phyloP scores from a whole-genome alignment of 495 filamentous ascomycete species.

The Diplogelasinospora grovesii region DNA sequence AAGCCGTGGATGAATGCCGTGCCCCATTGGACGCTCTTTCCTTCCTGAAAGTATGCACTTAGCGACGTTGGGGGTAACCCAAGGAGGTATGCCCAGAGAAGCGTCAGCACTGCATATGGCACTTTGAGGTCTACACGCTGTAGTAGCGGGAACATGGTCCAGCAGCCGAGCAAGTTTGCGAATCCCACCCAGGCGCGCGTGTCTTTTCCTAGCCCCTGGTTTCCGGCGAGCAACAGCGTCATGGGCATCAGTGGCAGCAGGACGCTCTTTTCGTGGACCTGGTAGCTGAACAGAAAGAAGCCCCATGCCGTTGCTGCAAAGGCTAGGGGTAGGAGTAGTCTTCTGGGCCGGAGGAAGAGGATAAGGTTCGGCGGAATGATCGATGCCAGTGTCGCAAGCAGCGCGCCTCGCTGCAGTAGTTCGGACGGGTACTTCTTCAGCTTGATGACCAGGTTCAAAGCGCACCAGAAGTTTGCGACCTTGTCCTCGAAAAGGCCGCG shows the following conservation, averaged over 20 bases:
- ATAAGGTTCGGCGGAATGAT: constrained; percentile 73
- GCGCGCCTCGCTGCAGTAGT: constrained; percentile 68
- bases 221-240: constrained; percentile 74
- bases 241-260: constrained; percentile 86
- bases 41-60: constrained; percentile 53
- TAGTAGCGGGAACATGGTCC: constrained; percentile 91
- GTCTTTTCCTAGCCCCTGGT: constrained; percentile 65
- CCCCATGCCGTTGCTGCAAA: constrained; percentile 84
- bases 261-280: constrained; percentile 96
- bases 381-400: constrained; percentile 64
- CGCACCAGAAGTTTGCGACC: constrained; percentile 97
- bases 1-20: constrained; percentile 62
- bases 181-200: constrained; percentile 86
- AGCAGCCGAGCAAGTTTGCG: constrained; percentile 82
- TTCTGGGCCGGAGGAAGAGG: constrained; percentile 70
- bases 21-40: constrained; percentile 39
- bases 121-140: constrained; percentile 74
- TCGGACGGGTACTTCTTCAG: constrained; percentile 60
- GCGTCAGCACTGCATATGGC: constrained; percentile 75
- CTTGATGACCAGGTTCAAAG: constrained; percentile 82
- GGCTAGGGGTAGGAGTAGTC: constrained; percentile 68
- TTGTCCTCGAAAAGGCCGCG: constrained; percentile 97
- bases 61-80: constrained; percentile 75
- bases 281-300: constrained; percentile 95
- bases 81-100: constrained; percentile 85